phyloP scores from a whole-genome alignment of 441 rosid genomes.

The Erodium moschatum region DNA sequence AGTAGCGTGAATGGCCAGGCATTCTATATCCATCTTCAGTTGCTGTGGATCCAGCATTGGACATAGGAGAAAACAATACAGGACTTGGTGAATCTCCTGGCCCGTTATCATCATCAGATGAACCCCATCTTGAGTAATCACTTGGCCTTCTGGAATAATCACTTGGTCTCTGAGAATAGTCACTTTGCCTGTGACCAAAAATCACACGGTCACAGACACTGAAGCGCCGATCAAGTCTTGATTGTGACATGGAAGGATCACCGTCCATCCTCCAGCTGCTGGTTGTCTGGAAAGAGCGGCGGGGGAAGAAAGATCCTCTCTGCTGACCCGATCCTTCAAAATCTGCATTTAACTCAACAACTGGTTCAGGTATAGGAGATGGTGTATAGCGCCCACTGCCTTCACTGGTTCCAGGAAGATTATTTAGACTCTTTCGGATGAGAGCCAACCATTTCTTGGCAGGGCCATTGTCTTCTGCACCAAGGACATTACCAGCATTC shows the following conservation, averaged over 20 bases:
- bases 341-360: conserved; percentile 86
- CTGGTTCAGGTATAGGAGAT: conserved; percentile 84
- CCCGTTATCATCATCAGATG: conserved; percentile 87
- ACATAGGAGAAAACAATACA: conserved; percentile 63
- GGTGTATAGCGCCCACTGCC: conserved; percentile 47
- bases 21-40: conserved; percentile 55
- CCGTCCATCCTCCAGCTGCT: conserved; percentile 68
- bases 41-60: conserved; percentile 43
- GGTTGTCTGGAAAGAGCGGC: conserved; percentile 85
- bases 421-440: conserved; percentile 71
- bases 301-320: conserved; percentile 71
- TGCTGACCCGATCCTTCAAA: conserved; percentile 82
- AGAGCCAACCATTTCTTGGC: conserved; percentile 91
- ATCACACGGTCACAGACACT: conserved; percentile 91
- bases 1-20: conserved; percentile 66
- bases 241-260: conserved; percentile 57
- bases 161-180: neutral
- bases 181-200: conserved; percentile 40
- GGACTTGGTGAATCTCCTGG: conserved; percentile 83
- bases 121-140: conserved; percentile 81
- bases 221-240: conserved; percentile 69
- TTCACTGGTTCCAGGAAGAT: conserved; percentile 73
- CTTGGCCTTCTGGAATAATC: conserved; percentile 28
- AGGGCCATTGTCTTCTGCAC: conserved; percentile 98
- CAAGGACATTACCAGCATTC: conserved; percentile 91